Conservation (phyloP, 345 rosid genomes). For the Noccaea caerulescens region DNA sequence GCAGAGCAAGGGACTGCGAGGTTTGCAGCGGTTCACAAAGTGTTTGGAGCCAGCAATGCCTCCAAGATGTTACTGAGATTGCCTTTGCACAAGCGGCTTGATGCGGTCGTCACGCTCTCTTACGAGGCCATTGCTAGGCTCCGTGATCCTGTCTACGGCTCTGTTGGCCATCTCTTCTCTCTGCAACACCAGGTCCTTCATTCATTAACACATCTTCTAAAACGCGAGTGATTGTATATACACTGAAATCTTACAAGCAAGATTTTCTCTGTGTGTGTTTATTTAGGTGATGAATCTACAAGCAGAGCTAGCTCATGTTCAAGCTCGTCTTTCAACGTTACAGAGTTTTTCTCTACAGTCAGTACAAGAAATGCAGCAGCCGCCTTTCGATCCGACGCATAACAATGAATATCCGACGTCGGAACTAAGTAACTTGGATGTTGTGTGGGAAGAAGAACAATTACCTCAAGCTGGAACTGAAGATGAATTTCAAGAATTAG, state of each 20-base stretch:
- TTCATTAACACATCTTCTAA: neutral
- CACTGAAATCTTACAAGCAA: neutral
- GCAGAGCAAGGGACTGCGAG: slow-evolving; percentile 78
- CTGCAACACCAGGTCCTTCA: slow-evolving; percentile 79
- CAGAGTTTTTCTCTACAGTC: slow-evolving; percentile 46
- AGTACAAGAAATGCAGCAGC: slow-evolving; percentile 28
- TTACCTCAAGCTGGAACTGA: slow-evolving; percentile 11
- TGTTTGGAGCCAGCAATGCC: slow-evolving; percentile 91
- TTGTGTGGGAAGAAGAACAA: slow-evolving; percentile 31
- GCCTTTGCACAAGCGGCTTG: slow-evolving; percentile 69
- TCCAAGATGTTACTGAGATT: slow-evolving; percentile 71
- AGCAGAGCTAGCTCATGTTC: slow-evolving; percentile 73
- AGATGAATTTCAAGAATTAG: slow-evolving; percentile 35
- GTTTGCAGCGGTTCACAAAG: slow-evolving; percentile 91
- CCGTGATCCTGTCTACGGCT: slow-evolving; percentile 86
- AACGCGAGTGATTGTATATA: neutral
- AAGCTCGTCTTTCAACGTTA: slow-evolving; percentile 63
- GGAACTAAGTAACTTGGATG: slow-evolving; percentile 28
- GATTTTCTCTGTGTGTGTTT: slow-evolving; percentile 8
- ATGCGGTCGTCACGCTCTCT: slow-evolving; percentile 76
- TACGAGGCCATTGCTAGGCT: slow-evolving; percentile 85
- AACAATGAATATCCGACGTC: slow-evolving; percentile 35
- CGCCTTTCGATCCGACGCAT: slow-evolving; percentile 40
- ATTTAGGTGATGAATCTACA: slow-evolving; percentile 75
- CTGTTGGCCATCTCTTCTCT: slow-evolving; percentile 71